Evolutionary conservation across 805 yeast species (phyloP).

Genomic region (Ogataea sp.): DNA sequence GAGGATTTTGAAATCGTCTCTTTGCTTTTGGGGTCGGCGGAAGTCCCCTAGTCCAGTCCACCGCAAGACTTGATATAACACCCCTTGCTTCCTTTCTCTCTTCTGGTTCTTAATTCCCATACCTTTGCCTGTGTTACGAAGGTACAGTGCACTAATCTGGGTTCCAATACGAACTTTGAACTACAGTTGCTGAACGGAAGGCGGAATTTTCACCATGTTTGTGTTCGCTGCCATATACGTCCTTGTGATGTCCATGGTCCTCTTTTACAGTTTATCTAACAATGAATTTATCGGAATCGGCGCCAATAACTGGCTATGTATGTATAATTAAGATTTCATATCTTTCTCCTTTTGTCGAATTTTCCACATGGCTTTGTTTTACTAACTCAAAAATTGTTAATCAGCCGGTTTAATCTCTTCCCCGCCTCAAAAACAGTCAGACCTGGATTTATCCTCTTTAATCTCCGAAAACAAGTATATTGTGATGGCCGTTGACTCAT

Average conservation of each 20-base stretch:
- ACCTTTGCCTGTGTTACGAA: too few species aligned
- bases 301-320: neutral
- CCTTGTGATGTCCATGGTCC: neutral
- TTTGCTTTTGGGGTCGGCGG: too few species aligned
- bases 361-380: too few species aligned
- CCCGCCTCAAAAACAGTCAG: neutral
- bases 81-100: too few species aligned
- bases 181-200: neutral
- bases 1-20: too few species aligned
- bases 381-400: too few species aligned
- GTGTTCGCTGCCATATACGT: neutral
- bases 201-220: neutral
- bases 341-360: too few species aligned
- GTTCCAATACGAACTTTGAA: too few species aligned
- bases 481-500: neutral
- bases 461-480: neutral
- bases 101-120: too few species aligned
- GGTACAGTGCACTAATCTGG: too few species aligned
- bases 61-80: neutral
- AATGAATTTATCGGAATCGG: neutral
- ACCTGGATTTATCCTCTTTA: neutral
- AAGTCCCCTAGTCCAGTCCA: too few species aligned
- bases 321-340: too few species aligned
- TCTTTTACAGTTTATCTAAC: neutral
- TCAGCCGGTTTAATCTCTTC: neutral